phyloP scores from a whole-genome alignment of 441 rosid genomes.

The Pelargonium citronellum region DNA sequence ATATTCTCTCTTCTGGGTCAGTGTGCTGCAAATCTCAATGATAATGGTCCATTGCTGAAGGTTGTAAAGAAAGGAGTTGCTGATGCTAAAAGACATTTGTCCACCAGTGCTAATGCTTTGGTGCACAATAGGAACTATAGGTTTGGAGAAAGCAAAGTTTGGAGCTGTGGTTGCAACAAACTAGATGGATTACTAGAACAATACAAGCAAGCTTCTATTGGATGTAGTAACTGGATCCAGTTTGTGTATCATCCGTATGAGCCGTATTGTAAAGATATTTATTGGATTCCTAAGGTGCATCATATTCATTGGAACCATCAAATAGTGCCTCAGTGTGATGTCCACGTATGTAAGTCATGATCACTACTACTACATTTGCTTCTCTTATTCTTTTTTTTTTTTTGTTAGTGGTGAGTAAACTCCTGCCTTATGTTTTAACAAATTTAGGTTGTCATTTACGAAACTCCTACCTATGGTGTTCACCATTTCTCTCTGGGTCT shows the following conservation, averaged over 20 bases:
- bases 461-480: constrained; percentile 59
- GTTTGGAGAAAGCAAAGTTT: constrained; percentile 14
- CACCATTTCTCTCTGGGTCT: constrained; percentile 64
- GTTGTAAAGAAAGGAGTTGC: constrained; percentile 24
- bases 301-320: constrained; percentile 69
- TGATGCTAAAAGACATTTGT: constrained; percentile 12
- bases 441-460: constrained; percentile 64
- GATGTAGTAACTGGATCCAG: constrained; percentile 48
- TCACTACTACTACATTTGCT: constrained; percentile 27
- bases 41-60: constrained; percentile 23
- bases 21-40: constrained; percentile 24
- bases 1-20: constrained; percentile 56
- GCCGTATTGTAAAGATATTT: constrained; percentile 22
- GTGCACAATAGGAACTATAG: constrained; percentile 8
- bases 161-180: constrained; percentile 39
- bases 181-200: constrained; percentile 31
- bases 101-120: constrained; percentile 16
- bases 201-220: constrained; percentile 24
- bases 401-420: constrained; percentile 14
- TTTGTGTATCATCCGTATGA: constrained; percentile 37
- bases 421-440: constrained; percentile 18
- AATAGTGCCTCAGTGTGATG: constrained; percentile 48
- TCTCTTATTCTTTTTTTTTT: constrained; percentile 14
- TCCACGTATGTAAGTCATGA: constrained; percentile 87
- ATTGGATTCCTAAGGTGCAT: constrained; percentile 52